These are phyloP conservation scores for Ambispora gerdemannii DNA, from an alignment of 192 early-diverging fungal species.

Conservation along the genomic window DNA sequence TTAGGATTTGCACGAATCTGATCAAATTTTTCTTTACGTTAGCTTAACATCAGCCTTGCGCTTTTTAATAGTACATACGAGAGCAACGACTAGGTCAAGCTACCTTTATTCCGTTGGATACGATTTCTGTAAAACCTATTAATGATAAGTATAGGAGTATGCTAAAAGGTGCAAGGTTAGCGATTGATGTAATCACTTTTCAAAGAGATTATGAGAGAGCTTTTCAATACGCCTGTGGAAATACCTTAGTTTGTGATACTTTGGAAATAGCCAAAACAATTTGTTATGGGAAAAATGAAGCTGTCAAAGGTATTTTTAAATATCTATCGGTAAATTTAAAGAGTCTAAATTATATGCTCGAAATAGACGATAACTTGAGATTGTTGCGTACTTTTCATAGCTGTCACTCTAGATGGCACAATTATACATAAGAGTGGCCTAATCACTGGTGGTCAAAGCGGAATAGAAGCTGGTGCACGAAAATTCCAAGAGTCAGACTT, in stretches of 20 bases:
- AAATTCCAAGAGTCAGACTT: background rate
- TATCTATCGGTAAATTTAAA: no score
- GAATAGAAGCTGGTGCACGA: conserved; percentile 39
- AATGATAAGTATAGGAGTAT: conserved; percentile 80
- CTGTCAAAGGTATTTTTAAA: conserved; percentile 67
- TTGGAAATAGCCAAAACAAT: conserved; percentile 80
- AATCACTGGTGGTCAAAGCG: conserved; percentile 81
- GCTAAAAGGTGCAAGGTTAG: conserved; percentile 81
- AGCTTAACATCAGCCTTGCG: conserved; percentile 19
- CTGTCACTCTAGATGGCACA: conserved; percentile 89
- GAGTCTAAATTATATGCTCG: no score
- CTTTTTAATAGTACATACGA: conserved; percentile 64
- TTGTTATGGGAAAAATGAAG: conserved; percentile 76
- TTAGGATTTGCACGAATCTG: conserved; percentile 23
- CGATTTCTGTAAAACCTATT: conserved; percentile 65
- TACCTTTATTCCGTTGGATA: conserved; percentile 92
- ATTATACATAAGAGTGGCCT: conserved; percentile 95
- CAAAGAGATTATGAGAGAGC: conserved; percentile 73
- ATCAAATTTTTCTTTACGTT: background rate
- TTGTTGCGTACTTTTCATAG: no score
- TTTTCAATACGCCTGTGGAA: conserved; percentile 89
- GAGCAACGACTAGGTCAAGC: conserved; percentile 90
- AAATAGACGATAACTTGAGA: no score
- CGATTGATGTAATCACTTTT: conserved; percentile 89
- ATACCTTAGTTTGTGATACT: conserved; percentile 87